phyloP scores from a whole-genome alignment of 2,329 filamentous ascomycete genomes.

The Botryotinia narcissicola region DNA sequence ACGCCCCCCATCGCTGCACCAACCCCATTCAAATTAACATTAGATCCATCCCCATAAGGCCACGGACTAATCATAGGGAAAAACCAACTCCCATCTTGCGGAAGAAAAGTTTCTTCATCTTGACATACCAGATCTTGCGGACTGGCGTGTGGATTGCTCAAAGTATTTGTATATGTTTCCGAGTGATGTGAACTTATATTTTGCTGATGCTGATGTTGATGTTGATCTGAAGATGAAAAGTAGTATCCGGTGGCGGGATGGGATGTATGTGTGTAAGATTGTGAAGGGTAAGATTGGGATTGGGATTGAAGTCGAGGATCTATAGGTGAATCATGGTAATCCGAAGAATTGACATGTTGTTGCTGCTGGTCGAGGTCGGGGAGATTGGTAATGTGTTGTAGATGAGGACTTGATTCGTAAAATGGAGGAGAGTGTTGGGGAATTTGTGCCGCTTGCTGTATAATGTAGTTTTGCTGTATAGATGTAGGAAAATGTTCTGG shows the following conservation, averaged over 20 bases:
- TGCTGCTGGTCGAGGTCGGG: neutral
- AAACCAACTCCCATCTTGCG: slow-evolving; percentile 1
- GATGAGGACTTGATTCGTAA: neutral
- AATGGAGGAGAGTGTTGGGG: neutral
- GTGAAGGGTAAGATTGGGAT: neutral
- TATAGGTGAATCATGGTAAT: neutral
- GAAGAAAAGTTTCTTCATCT: neutral
- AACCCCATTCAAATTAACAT: neutral
- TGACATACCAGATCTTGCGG: neutral
- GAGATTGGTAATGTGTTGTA: neutral
- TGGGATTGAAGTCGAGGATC: neutral
- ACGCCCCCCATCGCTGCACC: neutral
- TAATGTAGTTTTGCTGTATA: neutral
- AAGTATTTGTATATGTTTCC: neutral
- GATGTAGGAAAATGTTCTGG: neutral
- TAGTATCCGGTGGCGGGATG: slow-evolving; percentile 2
- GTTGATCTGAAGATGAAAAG: slow-evolving; percentile 1
- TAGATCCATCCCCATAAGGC: neutral
- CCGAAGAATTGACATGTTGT: too few species aligned
- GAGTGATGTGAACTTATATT: neutral
- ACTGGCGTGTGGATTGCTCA: neutral
- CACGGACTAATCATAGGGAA: slow-evolving; percentile 5
- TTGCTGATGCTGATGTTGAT: neutral
- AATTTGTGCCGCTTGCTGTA: neutral
- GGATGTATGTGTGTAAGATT: neutral